Evolutionary conservation across 2,329 filamentous ascomycete species (phyloP).

Genomic region (Fusarium newnesense): DNA sequence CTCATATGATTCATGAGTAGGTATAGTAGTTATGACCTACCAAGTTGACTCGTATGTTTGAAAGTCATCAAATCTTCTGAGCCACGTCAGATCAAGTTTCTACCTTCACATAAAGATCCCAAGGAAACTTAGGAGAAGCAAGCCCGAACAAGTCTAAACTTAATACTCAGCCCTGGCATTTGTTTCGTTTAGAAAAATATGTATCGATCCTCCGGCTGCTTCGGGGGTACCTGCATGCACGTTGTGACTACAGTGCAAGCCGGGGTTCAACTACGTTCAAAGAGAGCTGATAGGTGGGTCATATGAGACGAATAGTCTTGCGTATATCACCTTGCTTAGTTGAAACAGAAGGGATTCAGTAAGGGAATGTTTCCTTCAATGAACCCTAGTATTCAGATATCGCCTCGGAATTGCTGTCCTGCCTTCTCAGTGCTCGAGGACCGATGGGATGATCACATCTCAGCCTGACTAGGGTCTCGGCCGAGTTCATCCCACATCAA

Average conservation of each 20-base stretch:
- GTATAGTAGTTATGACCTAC: background rate
- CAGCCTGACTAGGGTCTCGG: conserved; percentile 15
- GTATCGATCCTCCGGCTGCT: background rate
- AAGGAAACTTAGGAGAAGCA: background rate
- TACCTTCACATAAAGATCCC: background rate
- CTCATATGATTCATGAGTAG: background rate
- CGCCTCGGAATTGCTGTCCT: background rate
- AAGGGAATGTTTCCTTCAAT: background rate
- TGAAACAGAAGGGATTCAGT: background rate
- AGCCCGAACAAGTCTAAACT: conserved; percentile 6
- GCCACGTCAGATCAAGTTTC: background rate
- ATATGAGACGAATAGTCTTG: background rate
- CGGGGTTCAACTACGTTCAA: conserved; percentile 13
- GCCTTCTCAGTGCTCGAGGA: background rate
- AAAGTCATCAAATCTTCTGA: background rate
- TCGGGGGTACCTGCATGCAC: conserved; percentile 32
- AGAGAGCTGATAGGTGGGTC: conserved; percentile 23
- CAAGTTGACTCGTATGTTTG: background rate
- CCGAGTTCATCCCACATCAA: conserved; percentile 5
- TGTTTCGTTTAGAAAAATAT: conserved; percentile 4
- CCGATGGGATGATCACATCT: background rate
- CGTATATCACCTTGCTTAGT: background rate
- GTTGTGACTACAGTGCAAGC: conserved; percentile 19
- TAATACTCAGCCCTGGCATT: conserved; percentile 2
- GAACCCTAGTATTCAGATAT: background rate